These are phyloP conservation scores for Erysiphe neolycopersici DNA, from an alignment of 2,329 filamentous ascomycete species.

Conservation along the genomic window DNA sequence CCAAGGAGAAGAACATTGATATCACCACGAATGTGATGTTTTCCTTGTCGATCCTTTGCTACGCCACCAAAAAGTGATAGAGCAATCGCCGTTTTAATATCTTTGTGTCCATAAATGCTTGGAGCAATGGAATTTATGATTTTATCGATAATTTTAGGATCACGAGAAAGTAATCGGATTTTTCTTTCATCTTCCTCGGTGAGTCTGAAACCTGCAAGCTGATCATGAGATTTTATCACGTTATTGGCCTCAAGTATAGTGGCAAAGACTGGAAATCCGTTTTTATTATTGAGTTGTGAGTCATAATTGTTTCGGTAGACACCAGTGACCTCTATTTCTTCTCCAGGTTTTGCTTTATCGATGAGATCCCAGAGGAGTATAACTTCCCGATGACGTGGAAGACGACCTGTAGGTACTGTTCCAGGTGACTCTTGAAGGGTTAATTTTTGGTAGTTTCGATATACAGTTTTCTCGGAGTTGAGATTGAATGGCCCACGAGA, in stretches of 20 bases:
- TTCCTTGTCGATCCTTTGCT: slow-evolving; percentile 67
- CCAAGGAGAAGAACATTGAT: slow-evolving; percentile 94
- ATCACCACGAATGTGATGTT: slow-evolving; percentile 78
- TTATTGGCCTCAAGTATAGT: slow-evolving; percentile 96
- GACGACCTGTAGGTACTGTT: slow-evolving; percentile 80
- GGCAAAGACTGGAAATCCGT: slow-evolving; percentile 93
- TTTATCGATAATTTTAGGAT: slow-evolving; percentile 80
- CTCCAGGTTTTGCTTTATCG: slow-evolving; percentile 84
- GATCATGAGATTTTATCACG: slow-evolving; percentile 87
- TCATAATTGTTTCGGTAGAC: slow-evolving; percentile 98
- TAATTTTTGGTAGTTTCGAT: slow-evolving; percentile 95
- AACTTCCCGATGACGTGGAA: slow-evolving; percentile 80
- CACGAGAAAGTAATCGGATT: slow-evolving; percentile 66
- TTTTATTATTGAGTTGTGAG: slow-evolving; percentile 91
- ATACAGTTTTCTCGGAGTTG: slow-evolving; percentile 93
- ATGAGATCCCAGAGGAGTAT: slow-evolving; percentile 94
- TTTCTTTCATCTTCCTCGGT: slow-evolving; percentile 85
- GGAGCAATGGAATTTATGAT: slow-evolving; percentile 82
- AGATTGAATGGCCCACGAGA: slow-evolving; percentile 82
- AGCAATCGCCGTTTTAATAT: slow-evolving; percentile 92
- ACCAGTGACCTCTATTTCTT: slow-evolving; percentile 91
- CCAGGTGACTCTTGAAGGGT: slow-evolving; percentile 93
- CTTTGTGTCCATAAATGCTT: slow-evolving; percentile 87
- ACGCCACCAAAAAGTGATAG: slow-evolving; percentile 88
- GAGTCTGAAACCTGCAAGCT: slow-evolving; percentile 84